Evolutionary conservation across 768 basidiomycete species (phyloP).

Genomic region (Daedaleopsis nitida): DNA sequence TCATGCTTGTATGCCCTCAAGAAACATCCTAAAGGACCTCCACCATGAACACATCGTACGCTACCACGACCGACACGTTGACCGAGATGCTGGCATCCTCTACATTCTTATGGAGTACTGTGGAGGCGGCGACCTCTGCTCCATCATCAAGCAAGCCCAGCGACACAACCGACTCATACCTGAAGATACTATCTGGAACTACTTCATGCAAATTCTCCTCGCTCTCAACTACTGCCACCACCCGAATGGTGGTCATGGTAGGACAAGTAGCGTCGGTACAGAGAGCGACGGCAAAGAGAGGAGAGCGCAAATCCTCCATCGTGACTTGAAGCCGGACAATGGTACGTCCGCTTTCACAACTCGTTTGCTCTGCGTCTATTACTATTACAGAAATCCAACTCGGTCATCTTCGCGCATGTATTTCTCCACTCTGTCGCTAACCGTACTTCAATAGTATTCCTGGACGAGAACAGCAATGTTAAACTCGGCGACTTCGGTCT

Average conservation of each 20-base stretch:
- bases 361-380: too few relatives aligned
- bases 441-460: constrained; percentile 64
- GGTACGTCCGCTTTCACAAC: constrained; percentile 48
- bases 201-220: constrained; percentile 89
- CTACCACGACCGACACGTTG: constrained; percentile 90
- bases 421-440: background rate
- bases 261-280: constrained; percentile 44
- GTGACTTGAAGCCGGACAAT: constrained; percentile 98
- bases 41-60: constrained; percentile 96
- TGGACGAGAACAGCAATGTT: constrained; percentile 81
- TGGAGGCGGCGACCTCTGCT: constrained; percentile 92
- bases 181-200: constrained; percentile 95
- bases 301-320: constrained; percentile 81
- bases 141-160: constrained; percentile 78
- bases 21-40: constrained; percentile 95
- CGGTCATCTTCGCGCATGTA: background rate
- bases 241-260: constrained; percentile 49
- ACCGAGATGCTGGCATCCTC: constrained; percentile 85
- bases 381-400: background rate
- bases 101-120: constrained; percentile 99
- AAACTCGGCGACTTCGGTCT: constrained; percentile 98
- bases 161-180: constrained; percentile 73
- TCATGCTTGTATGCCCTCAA: constrained; percentile 32
- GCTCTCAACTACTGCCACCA: constrained; percentile 94
- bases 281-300: constrained; percentile 48